Evolutionary conservation across 2,329 filamentous ascomycete genomes (phyloP), one percentile per base, ranked within the genome.

Genomic region (Proliferodiscus dingleyae): DNA sequence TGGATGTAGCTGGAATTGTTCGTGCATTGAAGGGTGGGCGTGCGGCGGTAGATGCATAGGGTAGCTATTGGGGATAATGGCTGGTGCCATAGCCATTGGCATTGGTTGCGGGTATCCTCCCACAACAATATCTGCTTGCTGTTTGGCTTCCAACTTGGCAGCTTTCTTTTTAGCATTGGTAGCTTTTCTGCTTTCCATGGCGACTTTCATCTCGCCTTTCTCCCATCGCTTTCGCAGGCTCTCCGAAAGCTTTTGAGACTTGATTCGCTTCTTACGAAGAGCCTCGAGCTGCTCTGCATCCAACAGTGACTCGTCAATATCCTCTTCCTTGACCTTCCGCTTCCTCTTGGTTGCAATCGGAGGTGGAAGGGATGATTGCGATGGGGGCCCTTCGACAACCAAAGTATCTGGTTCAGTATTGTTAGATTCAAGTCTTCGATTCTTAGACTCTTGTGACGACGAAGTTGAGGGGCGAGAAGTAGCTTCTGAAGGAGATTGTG

Each of bases 141-240:
- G 34, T 23, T 37, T 37, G 5, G 34, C 34, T 18, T 37, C 34
- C 34, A 37, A 9, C 19, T 37, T 37, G 34, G 34, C 47, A 16
- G 70, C 70, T 64, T 80, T 80, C 62, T 81, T 81, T 2, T 73
- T 73, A 2, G 75, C 77, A 6, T 81, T 71, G 0, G 77, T 81
- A 2, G 74, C 76, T 55, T 79, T 79, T 42, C 77, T 71, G 59
- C 80, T 80, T 52, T 75, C 73, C 40, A 80, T 77, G n/a, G 77
- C 78, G 11, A 68, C 71, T 9, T 71, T 70, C 78, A 81, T 81
- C 41, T 76, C 76, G 15, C 78, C 78, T 23, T 75, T 78, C 37
- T 74, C 73, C 78, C 78, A 81, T 47, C 78, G 75, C 19, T 41
- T 42, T 28, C 44, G 29, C 18, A 47, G 30, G 32, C 47, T 49